These are phyloP conservation scores for Neurospora sp. DNA, from an alignment of 495 filamentous ascomycete genomes.

Conservation along the genomic window DNA sequence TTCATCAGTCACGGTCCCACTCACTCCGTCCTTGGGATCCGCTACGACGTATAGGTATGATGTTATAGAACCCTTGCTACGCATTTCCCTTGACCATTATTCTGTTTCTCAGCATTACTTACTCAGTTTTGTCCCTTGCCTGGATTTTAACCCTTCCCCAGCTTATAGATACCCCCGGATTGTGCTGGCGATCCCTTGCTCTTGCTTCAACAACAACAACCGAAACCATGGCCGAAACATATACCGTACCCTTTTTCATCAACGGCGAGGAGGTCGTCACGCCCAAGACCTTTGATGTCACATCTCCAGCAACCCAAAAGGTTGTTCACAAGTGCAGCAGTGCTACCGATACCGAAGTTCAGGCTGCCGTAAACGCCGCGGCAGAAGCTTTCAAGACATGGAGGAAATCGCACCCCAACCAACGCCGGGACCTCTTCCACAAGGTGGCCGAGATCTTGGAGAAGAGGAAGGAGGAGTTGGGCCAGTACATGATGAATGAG, in stretches of 20 bases:
- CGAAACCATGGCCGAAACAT: slow-evolving; percentile 11
- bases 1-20: neutral
- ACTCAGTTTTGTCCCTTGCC: neutral
- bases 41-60: neutral
- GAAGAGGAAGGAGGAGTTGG: slow-evolving; percentile 52
- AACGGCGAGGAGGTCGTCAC: slow-evolving; percentile 56
- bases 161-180: neutral
- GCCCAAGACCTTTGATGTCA: slow-evolving; percentile 54
- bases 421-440: slow-evolving; percentile 61
- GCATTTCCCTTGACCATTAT: neutral
- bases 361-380: slow-evolving; percentile 53
- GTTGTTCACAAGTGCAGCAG: slow-evolving; percentile 50
- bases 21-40: neutral
- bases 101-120: neutral
- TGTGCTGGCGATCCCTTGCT: neutral
- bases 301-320: slow-evolving; percentile 52
- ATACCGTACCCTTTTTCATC: slow-evolving; percentile 59
- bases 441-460: slow-evolving; percentile 61
- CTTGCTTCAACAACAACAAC: neutral
- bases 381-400: slow-evolving; percentile 61
- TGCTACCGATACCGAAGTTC: slow-evolving; percentile 53
- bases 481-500: slow-evolving; percentile 54
- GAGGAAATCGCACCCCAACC: slow-evolving; percentile 49
- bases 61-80: neutral
- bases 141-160: neutral